These are phyloP conservation scores for Saraca asoca DNA, from an alignment of 331 rosid species.

Conservation along the genomic window DNA sequence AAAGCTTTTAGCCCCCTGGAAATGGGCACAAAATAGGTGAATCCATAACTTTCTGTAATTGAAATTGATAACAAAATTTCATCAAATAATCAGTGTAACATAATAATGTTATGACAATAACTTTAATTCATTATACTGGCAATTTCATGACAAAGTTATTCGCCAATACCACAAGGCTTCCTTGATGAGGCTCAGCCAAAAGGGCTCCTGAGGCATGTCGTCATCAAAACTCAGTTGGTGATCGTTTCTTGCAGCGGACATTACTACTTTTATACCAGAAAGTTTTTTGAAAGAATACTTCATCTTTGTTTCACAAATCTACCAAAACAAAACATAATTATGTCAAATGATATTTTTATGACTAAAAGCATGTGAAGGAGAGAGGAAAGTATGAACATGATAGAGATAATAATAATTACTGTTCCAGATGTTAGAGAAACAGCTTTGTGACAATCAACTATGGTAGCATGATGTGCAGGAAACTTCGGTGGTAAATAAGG, in stretches of 20 bases:
- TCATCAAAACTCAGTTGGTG: conserved; percentile 43
- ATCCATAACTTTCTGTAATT: background rate
- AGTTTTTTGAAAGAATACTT: conserved; percentile 28
- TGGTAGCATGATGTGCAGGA: background rate
- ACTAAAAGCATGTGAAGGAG: conserved; percentile 1
- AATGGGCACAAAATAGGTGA: background rate
- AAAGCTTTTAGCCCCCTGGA: conserved; percentile 60
- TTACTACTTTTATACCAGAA: conserved; percentile 35
- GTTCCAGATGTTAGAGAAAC: conserved; percentile 34
- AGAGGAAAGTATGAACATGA: background rate
- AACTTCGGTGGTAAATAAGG: conserved; percentile 43
- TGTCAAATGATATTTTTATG: conserved; percentile 25
- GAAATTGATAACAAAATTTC: conserved; percentile 1
- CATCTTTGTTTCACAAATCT: conserved; percentile 40
- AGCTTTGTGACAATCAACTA: conserved; percentile 31
- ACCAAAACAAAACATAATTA: conserved; percentile 34
- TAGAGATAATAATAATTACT: conserved; percentile 37
- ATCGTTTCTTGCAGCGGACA: conserved; percentile 46
- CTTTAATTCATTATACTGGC: too few species aligned
- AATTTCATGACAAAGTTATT: too few species aligned
- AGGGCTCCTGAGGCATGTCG: conserved; percentile 59
- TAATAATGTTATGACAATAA: too few species aligned
- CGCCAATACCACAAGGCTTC: conserved; percentile 57
- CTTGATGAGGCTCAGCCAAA: conserved; percentile 50
- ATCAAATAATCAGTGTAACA: background rate